A percentile compares a stretch with the other conserved stretches of the same genome.
Conservation (phyloP, 495 filamentous ascomycete species). For the Cryomyces antarcticus region DNA sequence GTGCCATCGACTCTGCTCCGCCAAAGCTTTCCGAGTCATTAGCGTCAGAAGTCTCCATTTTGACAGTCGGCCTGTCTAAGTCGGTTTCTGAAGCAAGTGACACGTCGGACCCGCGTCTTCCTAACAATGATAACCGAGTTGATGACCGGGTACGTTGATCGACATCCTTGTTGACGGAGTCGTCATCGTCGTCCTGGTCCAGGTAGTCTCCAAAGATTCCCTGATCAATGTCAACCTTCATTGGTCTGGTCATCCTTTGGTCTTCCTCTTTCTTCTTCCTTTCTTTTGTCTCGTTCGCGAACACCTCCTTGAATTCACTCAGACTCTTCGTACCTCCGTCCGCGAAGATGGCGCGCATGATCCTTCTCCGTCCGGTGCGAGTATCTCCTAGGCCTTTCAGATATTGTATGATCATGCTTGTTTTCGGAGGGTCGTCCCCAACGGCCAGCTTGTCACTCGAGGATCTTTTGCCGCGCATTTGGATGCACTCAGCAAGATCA, state of each 20-base stretch:
- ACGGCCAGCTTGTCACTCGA: slow-evolving; percentile 7
- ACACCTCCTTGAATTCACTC: slow-evolving; percentile 40
- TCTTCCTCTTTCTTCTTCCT: slow-evolving; percentile 16
- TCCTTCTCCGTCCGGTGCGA: slow-evolving; percentile 25
- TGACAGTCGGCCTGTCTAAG: not conserved
- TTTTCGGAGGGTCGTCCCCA: slow-evolving; percentile 6
- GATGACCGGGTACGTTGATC: slow-evolving; percentile 1
- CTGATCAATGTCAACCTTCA: slow-evolving; percentile 36
- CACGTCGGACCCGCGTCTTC: no score
- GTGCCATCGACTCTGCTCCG: slow-evolving; percentile 19
- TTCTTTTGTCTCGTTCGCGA: slow-evolving; percentile 34
- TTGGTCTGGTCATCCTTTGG: slow-evolving; percentile 8
- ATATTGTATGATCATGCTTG: slow-evolving; percentile 36
- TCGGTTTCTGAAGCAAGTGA: not conserved
- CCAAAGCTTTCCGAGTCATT: slow-evolving; percentile 12
- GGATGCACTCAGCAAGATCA: slow-evolving; percentile 45
- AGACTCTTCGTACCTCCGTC: slow-evolving; percentile 27
- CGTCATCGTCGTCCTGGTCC: slow-evolving; percentile 28
- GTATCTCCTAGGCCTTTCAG: slow-evolving; percentile 17
- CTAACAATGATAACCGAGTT: not conserved
- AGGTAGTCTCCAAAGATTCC: slow-evolving; percentile 38
- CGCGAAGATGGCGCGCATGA: slow-evolving; percentile 45
- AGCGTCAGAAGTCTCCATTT: not conserved
- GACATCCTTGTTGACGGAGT: slow-evolving; percentile 20
- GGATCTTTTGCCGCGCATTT: slow-evolving; percentile 12